These are phyloP conservation scores for Plectosphaerella sp. DNA, from an alignment of 2,329 filamentous ascomycete species.

Conservation along the genomic window DNA sequence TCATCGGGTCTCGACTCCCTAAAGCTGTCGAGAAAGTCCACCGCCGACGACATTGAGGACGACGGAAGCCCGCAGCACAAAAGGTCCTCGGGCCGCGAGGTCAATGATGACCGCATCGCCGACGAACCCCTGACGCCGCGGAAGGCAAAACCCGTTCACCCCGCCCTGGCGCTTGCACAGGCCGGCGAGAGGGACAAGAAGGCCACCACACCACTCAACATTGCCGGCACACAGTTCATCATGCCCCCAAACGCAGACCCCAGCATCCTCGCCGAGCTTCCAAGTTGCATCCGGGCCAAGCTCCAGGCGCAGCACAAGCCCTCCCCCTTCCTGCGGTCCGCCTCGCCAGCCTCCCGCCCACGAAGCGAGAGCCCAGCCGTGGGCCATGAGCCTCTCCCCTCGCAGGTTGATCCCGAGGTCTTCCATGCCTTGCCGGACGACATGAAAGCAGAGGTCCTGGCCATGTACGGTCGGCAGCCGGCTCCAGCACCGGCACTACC, in stretches of 20 bases:
- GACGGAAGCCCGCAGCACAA: slow-evolving; percentile 28
- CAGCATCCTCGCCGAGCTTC: slow-evolving; percentile 76
- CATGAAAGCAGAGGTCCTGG: slow-evolving; percentile 77
- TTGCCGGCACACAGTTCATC: slow-evolving; percentile 86
- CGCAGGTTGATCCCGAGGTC: slow-evolving; percentile 80
- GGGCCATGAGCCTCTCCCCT: slow-evolving; percentile 54
- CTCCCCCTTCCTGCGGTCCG: slow-evolving; percentile 16
- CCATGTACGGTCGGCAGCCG: slow-evolving; percentile 53
- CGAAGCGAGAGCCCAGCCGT: slow-evolving; percentile 32
- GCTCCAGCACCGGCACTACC: slow-evolving; percentile 23
- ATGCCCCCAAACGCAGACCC: slow-evolving; percentile 81
- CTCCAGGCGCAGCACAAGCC: slow-evolving; percentile 33
- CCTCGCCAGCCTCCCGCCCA: slow-evolving; percentile 26
- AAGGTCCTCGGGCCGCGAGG: slow-evolving; percentile 21
- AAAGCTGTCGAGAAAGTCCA: background rate
- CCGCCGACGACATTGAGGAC: slow-evolving; percentile 40
- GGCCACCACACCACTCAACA: slow-evolving; percentile 68
- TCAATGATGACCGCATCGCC: slow-evolving; percentile 46
- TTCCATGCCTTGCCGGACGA: slow-evolving; percentile 81
- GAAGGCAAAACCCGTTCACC: slow-evolving; percentile 47
- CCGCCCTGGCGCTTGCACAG: slow-evolving; percentile 46
- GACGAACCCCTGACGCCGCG: slow-evolving; percentile 50
- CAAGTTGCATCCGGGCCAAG: slow-evolving; percentile 73
- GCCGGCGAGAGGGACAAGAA: slow-evolving; percentile 46
- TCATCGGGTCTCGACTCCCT: slow-evolving; percentile 5